Conservation (phyloP, 192 early-diverging fungal species). For the Chytriomyces hyalinus region DNA sequence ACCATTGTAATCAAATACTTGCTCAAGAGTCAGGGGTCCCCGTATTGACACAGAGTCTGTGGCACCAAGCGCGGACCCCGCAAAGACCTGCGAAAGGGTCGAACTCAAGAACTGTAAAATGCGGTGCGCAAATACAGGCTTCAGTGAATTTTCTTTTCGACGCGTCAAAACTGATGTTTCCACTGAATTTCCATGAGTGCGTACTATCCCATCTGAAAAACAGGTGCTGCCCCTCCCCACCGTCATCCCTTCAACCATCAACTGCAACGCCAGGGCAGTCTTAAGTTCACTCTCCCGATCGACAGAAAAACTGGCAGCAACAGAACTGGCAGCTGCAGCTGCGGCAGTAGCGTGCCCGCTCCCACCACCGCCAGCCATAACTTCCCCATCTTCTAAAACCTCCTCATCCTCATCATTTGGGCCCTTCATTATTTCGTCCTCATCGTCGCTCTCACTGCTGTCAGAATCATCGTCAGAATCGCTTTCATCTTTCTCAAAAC, state of each 20-base stretch:
- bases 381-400: neutral
- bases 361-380: neutral
- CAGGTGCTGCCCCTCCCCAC: slow-evolving; percentile 3
- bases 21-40: slow-evolving; percentile 31
- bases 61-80: neutral
- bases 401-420: neutral
- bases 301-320: neutral
- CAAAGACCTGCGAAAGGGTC: slow-evolving; percentile 14
- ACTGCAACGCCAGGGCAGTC: neutral
- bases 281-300: slow-evolving; percentile 1
- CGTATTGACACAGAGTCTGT: neutral
- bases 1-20: slow-evolving; percentile 34
- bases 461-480: neutral
- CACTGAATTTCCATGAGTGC: neutral
- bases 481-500: neutral
- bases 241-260: slow-evolving; percentile 27
- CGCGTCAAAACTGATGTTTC: neutral
- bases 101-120: slow-evolving; percentile 18
- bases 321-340: neutral
- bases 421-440: neutral
- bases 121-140: slow-evolving; percentile 19
- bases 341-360: neutral
- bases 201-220: neutral
- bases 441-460: neutral
- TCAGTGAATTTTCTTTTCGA: neutral